These are phyloP conservation scores for Alliaria petiolata DNA, from an alignment of 345 rosid species.

Conservation along the genomic window DNA sequence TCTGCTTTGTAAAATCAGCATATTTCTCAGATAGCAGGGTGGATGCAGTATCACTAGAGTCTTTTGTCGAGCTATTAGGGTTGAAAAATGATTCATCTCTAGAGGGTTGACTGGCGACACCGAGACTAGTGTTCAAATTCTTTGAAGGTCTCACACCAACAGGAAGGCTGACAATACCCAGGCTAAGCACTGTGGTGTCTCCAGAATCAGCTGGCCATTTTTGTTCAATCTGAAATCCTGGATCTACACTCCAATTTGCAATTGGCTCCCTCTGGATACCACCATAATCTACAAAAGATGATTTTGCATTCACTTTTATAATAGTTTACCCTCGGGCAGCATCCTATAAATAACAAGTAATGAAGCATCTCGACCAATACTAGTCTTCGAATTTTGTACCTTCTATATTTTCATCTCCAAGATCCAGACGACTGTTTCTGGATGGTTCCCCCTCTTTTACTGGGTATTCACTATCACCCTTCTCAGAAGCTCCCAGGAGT, in stretches of 20 bases:
- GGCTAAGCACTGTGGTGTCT: slow-evolving; percentile 45
- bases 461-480: slow-evolving; percentile 36
- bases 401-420: slow-evolving; percentile 43
- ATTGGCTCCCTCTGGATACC: slow-evolving; percentile 64
- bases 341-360: not conserved
- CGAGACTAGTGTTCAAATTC: slow-evolving; percentile 34
- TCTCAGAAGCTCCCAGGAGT: slow-evolving; percentile 20
- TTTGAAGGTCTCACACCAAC: slow-evolving; percentile 77
- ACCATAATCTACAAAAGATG: slow-evolving; percentile 44
- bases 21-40: slow-evolving; percentile 49
- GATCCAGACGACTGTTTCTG: slow-evolving; percentile 26
- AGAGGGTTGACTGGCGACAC: slow-evolving; percentile 32
- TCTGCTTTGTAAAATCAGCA: slow-evolving; percentile 60
- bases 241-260: slow-evolving; percentile 60
- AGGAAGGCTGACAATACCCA: slow-evolving; percentile 71
- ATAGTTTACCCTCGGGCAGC: not conserved
- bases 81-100: slow-evolving; percentile 35
- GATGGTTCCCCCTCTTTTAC: slow-evolving; percentile 31
- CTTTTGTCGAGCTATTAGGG: slow-evolving; percentile 48
- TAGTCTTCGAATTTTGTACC: slow-evolving; percentile 39
- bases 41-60: slow-evolving; percentile 53
- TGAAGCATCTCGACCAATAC: not conserved
- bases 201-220: slow-evolving; percentile 55
- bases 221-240: slow-evolving; percentile 61
- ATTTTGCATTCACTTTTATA: not conserved